phyloP scores from a whole-genome alignment of 352 stramenopile species.

The Globisporangium parvum region DNA sequence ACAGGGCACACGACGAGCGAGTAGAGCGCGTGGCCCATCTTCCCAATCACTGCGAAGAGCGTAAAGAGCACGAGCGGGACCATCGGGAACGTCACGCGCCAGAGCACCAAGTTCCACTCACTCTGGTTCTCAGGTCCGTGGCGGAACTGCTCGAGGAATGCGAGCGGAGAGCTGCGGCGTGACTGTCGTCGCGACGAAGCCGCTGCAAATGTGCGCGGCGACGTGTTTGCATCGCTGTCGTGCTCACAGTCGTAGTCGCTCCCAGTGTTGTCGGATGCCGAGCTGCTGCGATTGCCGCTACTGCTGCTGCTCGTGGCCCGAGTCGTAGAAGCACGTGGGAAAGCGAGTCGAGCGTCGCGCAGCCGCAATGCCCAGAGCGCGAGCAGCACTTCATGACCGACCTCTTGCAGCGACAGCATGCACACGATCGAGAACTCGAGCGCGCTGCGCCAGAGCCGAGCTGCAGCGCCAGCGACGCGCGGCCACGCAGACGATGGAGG shows the following conservation, averaged over 20 bases:
- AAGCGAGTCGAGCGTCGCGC: conserved; percentile 5
- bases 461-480: neutral
- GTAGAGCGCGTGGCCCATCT: conserved; percentile 63
- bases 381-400: conserved; percentile 10
- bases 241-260: neutral
- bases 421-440: conserved; percentile 14
- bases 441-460: conserved; percentile 22
- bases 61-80: conserved; percentile 73
- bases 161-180: conserved; percentile 20
- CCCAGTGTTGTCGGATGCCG: neutral
- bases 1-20: conserved; percentile 60
- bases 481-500: neutral
- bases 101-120: conserved; percentile 79
- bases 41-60: conserved; percentile 48
- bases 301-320: neutral
- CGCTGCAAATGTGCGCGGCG: conserved; percentile 4
- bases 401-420: conserved; percentile 13
- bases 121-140: conserved; percentile 64
- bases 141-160: conserved; percentile 68
- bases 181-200: neutral
- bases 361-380: conserved; percentile 10
- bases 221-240: neutral
- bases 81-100: conserved; percentile 77
- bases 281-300: neutral
- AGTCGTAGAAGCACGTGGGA: neutral